Evolutionary conservation across 1,284 basidiomycete species (phyloP).

Genomic region (Microbotryum saponariae): DNA sequence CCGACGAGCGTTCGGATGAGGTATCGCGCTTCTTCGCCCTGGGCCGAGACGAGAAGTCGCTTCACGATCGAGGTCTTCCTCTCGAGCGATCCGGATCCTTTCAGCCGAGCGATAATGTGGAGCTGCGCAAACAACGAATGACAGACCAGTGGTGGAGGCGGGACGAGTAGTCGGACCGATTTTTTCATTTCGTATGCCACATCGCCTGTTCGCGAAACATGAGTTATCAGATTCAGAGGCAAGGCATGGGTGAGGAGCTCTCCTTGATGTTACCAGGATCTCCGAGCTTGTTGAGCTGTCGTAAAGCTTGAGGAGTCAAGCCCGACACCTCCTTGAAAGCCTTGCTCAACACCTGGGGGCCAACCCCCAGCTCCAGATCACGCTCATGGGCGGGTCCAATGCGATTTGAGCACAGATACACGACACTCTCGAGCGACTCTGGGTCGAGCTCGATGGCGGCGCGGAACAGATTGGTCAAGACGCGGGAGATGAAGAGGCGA

Average conservation of each 20-base stretch:
- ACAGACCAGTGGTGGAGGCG: constrained; percentile 23
- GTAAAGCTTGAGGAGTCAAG: constrained; percentile 58
- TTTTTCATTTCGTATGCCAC: constrained; percentile 72
- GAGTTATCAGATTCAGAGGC: constrained; percentile 53
- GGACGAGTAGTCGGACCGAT: constrained; percentile 15
- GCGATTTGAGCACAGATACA: constrained; percentile 85
- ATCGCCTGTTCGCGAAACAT: constrained; percentile 60
- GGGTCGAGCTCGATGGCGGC: constrained; percentile 62
- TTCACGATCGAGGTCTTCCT: constrained; percentile 72
- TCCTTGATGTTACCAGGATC: constrained; percentile 22
- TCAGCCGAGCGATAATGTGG: constrained; percentile 16
- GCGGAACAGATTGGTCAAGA: constrained; percentile 70
- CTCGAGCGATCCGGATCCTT: constrained; percentile 47
- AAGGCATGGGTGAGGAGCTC: not conserved
- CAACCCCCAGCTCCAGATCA: constrained; percentile 43
- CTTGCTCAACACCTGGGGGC: constrained; percentile 60
- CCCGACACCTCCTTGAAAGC: constrained; percentile 78
- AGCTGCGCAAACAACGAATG: constrained; percentile 21
- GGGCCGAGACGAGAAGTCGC: constrained; percentile 70
- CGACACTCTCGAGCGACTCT: constrained; percentile 61
- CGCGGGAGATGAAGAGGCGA: constrained; percentile 69
- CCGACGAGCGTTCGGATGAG: constrained; percentile 71
- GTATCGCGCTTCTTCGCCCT: constrained; percentile 79
- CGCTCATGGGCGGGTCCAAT: constrained; percentile 54
- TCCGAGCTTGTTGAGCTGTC: constrained; percentile 46